These are phyloP conservation scores for Russula brevipes DNA, from an alignment of 768 basidiomycete species.

Conservation along the genomic window DNA sequence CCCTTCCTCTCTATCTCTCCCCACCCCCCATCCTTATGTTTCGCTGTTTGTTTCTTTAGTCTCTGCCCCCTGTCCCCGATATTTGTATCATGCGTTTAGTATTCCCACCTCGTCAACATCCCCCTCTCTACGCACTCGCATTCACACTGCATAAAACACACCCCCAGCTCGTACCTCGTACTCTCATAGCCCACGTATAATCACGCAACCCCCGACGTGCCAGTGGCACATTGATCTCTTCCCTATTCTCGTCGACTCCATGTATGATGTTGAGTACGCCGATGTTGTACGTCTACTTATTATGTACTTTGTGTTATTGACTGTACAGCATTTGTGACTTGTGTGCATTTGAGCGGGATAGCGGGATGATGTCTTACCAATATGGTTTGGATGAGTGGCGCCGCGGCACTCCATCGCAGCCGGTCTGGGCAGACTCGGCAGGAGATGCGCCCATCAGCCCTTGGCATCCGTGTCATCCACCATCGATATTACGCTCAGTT, in stretches of 20 bases:
- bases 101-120: neutral
- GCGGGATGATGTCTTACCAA: neutral
- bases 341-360: neutral
- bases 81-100: slow-evolving; percentile 23
- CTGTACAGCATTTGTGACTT: slow-evolving; percentile 14
- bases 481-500: neutral
- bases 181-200: slow-evolving; percentile 7
- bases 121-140: neutral
- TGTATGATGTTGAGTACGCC: slow-evolving; percentile 11
- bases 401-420: too few relatives aligned
- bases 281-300: slow-evolving; percentile 18
- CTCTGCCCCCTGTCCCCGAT: slow-evolving; percentile 14
- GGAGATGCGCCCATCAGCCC: neutral
- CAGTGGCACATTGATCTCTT: neutral
- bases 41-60: slow-evolving; percentile 5
- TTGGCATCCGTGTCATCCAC: neutral
- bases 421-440: too few relatives aligned
- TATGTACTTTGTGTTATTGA: slow-evolving; percentile 14
- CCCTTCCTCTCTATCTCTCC: neutral
- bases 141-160: slow-evolving; percentile 8
- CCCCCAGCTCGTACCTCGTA: neutral
- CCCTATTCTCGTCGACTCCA: neutral
- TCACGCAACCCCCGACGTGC: neutral
- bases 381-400: too few relatives aligned
- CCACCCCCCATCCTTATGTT: slow-evolving; percentile 1